These are phyloP conservation scores for Sarocladium brachiariae DNA, from an alignment of 2,329 filamentous ascomycete genomes.

Conservation along the genomic window DNA sequence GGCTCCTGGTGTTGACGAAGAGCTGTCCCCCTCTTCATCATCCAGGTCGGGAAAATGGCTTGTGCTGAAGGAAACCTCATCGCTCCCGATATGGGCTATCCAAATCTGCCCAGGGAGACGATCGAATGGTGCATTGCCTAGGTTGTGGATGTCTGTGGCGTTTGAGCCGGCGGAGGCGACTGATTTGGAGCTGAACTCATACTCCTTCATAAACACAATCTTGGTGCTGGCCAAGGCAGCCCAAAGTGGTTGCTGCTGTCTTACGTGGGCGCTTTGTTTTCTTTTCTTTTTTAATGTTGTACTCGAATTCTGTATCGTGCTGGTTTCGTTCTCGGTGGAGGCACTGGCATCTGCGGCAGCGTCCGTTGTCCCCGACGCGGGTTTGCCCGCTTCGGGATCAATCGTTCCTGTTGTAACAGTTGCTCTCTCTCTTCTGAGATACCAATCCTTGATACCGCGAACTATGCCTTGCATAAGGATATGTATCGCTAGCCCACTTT, in stretches of 20 bases:
- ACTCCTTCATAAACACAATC: conserved; percentile 90
- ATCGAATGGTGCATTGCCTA: conserved; percentile 69
- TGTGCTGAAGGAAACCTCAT: conserved; percentile 70
- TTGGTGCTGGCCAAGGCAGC: conserved; percentile 92
- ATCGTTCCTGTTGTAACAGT: conserved; percentile 40
- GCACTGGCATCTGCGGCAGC: not conserved
- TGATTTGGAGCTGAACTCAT: conserved; percentile 72
- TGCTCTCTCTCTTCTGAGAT: conserved; percentile 52
- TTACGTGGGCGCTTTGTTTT: conserved; percentile 85
- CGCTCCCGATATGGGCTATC: conserved; percentile 73
- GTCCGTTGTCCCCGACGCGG: conserved; percentile 11
- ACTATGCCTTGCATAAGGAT: conserved; percentile 69
- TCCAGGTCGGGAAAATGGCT: conserved; percentile 52
- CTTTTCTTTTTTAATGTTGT: conserved; percentile 62
- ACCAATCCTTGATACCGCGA: conserved; percentile 63
- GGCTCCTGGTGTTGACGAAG: conserved; percentile 16
- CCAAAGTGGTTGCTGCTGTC: conserved; percentile 89
- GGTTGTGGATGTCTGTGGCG: conserved; percentile 68
- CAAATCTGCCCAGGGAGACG: conserved; percentile 66
- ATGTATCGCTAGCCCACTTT: conserved; percentile 65
- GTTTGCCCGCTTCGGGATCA: conserved; percentile 59
- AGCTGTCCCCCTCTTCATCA: conserved; percentile 21
- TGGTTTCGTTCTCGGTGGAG: conserved; percentile 23
- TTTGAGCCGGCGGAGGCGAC: conserved; percentile 68
- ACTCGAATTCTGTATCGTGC: conserved; percentile 17